Evolutionary conservation across 2,329 filamentous ascomycete genomes (phyloP), one percentile per base, ranked within the genome.

Genomic region (Neonectria hederae): DNA sequence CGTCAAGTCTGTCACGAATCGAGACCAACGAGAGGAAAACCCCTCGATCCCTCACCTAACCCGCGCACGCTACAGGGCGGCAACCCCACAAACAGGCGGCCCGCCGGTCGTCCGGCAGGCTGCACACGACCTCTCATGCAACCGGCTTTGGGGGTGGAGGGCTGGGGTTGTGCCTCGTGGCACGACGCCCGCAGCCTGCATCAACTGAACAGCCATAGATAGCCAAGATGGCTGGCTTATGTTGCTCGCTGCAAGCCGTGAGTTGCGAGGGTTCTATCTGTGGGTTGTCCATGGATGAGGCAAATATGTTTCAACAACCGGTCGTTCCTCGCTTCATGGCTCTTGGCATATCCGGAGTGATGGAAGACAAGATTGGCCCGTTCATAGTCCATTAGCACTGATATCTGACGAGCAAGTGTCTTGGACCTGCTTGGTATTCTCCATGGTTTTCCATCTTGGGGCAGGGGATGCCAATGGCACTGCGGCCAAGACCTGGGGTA

Each of bases 401-500:
- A n/a, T n/a, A n/a, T n/a, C n/a, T n/a, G n/a, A n/a, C n/a, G n/a
- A n/a, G n/a, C n/a, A n/a, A n/a, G n/a, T 28, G 51, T 8, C n/a
- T 48, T 48, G 28, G 32, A 32, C 45, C 17, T 21, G 52, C 48
- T 24, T 26, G 38, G 53, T 30, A 17, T 19, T 62, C 40, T 62
- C 59, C 46, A 56, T 52, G 48, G 46, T 63, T 63, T 48, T 58
- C 60, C 54, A 58, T 63, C 49, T 21, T 38, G 49, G 26, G 19
- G 40, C 60, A 54, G 48, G 61, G 61, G 51, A 19, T 38, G 28
- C 19, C 32, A 13, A 38, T 65, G 57, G 57, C 60, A 63, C 61
- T 62, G 61, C 54, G 66, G 69, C 61, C 69, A 71, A 72, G 59
- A 70, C 59, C 63, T 66, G 67, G 67, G 68, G 70, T 71, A 67